Conservation (phyloP, 257 asterid genomes). For the Solanum verrucosum region DNA sequence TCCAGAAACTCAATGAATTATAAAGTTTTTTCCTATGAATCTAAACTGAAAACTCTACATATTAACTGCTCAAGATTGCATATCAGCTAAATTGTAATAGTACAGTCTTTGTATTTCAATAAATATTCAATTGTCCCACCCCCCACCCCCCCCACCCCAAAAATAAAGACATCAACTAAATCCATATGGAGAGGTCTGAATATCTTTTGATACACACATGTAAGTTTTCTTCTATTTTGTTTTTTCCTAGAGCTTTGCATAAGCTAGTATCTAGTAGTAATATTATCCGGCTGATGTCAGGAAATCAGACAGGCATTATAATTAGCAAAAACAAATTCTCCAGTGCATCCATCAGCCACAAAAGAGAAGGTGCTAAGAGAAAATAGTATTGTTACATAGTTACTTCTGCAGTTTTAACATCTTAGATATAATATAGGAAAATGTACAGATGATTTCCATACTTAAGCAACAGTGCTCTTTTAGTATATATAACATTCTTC, state of each 20-base stretch:
- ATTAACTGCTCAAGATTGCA: not conserved
- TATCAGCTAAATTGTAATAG: not conserved
- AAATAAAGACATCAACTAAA: not conserved
- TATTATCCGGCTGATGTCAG: not conserved
- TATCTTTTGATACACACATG: not conserved
- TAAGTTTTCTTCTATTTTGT: not conserved
- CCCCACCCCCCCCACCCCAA: too few relatives aligned
- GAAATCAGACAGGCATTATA: not conserved
- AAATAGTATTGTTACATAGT: not conserved
- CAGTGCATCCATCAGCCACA: not conserved
- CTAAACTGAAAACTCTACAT: not conserved
- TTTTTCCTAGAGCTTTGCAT: not conserved
- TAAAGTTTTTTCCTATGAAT: not conserved
- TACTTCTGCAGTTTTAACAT: not conserved
- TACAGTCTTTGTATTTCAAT: not conserved
- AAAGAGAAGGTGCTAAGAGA: not conserved
- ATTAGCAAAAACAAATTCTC: not conserved
- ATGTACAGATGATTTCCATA: not conserved
- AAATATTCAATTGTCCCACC: not conserved
- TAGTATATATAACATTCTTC: not conserved
- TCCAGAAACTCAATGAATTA: not conserved
- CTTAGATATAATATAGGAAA: not conserved
- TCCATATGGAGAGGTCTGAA: not conserved
- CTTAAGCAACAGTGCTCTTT: not conserved
- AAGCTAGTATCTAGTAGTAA: not conserved